phyloP scores from a whole-genome alignment of 257 asterid genomes.

The Jacaranda mimosifolia region DNA sequence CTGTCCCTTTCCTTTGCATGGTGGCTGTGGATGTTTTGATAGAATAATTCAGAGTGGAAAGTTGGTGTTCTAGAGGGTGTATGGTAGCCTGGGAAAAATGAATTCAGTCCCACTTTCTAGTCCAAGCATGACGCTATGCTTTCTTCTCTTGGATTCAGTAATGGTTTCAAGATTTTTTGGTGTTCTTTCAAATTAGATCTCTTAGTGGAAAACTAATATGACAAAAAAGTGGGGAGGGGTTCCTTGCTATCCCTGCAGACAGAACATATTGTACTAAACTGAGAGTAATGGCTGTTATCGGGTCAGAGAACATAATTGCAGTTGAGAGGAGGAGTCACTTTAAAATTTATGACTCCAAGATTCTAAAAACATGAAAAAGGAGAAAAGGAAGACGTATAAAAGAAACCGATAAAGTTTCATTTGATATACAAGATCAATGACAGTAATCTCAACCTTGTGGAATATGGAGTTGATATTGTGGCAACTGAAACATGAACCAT shows the following conservation, averaged over 20 bases:
- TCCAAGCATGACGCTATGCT: no score
- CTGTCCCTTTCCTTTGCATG: no score
- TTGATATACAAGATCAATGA: slow-evolving; percentile 5
- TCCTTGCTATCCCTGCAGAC: no score
- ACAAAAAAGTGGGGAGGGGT: no score
- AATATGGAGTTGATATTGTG: slow-evolving; percentile 13
- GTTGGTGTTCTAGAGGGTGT: no score
- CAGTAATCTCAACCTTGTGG: not conserved
- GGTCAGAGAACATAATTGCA: not conserved
- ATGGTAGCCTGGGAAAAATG: no score
- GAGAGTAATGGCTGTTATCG: not conserved
- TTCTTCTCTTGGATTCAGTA: no score
- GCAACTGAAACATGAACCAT: not conserved
- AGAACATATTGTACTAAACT: not conserved
- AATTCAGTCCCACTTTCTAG: no score
- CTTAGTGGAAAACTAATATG: not conserved
- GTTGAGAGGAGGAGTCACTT: not conserved
- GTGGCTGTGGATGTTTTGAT: no score
- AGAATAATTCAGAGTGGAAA: no score
- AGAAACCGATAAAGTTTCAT: not conserved
- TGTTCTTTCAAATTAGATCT: not conserved
- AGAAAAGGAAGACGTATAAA: not conserved
- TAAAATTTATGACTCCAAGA: not conserved
- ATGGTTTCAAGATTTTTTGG: no score
- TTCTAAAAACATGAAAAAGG: not conserved